Evolutionary conservation across 345 rosid species (phyloP).

Genomic region (Populus alba): DNA sequence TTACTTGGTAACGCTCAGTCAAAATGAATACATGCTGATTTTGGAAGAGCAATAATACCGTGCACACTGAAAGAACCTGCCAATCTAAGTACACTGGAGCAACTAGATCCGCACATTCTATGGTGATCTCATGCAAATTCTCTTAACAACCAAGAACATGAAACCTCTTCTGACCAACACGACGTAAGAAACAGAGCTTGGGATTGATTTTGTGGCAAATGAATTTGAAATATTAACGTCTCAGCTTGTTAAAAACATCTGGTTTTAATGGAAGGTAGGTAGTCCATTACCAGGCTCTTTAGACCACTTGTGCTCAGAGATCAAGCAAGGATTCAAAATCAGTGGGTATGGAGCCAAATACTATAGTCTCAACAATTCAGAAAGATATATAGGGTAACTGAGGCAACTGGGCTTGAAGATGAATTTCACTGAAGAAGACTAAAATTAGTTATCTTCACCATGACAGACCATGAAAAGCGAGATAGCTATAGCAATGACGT

Average conservation of each 20-base stretch:
- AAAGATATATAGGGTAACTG: not conserved
- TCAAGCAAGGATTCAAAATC: not conserved
- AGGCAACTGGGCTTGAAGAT: not conserved
- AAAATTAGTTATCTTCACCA: not conserved
- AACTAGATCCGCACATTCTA: too few species aligned
- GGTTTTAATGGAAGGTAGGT: too few species aligned
- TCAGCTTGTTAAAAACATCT: too few species aligned
- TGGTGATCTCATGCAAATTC: too few species aligned
- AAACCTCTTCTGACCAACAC: too few species aligned
- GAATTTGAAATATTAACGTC: too few species aligned
- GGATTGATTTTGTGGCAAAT: too few species aligned
- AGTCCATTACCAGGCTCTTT: not conserved
- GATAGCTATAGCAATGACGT: not conserved
- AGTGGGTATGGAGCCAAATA: not conserved
- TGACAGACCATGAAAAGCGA: not conserved
- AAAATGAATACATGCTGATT: not conserved
- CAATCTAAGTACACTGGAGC: not conserved
- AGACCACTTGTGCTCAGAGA: not conserved
- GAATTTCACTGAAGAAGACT: not conserved
- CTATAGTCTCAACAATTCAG: not conserved
- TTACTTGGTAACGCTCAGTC: not conserved
- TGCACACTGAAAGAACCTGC: too few species aligned
- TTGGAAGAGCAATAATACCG: not conserved
- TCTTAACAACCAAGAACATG: too few species aligned
- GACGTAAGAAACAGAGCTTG: too few species aligned